Conservation (phyloP, 75 land plant genomes). For the Adiantum capillusveneris region DNA sequence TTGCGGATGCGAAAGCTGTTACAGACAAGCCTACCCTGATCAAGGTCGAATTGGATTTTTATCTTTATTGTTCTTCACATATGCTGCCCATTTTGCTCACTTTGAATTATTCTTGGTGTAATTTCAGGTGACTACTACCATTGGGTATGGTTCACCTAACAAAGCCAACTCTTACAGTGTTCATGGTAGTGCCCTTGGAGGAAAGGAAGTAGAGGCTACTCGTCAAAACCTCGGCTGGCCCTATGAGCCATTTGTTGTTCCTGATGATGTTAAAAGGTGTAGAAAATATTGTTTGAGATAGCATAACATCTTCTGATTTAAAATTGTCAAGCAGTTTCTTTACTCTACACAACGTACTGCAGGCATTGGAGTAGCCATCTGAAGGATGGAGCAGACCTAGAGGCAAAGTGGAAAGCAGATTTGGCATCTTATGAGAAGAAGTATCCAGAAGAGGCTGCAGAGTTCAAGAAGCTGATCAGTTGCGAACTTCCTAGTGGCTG, state of each 20-base stretch:
- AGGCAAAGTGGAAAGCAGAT: slow-evolving; percentile 86
- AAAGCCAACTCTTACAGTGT: slow-evolving; percentile 32
- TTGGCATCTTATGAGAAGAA: slow-evolving; percentile 70
- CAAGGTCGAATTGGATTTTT: slow-evolving; percentile 72
- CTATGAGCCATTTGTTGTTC: slow-evolving; percentile 23
- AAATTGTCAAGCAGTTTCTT: no score
- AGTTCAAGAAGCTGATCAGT: slow-evolving; percentile 47
- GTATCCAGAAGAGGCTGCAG: slow-evolving; percentile 58
- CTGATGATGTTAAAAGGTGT: slow-evolving; percentile 29
- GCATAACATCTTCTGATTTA: no score
- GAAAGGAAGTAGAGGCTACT: slow-evolving; percentile 33
- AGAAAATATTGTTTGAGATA: no score
- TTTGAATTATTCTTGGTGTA: no score
- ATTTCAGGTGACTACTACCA: slow-evolving; percentile 19
- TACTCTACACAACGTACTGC: slow-evolving; percentile 73
- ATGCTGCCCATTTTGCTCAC: no score
- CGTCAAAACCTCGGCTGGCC: slow-evolving; percentile 28
- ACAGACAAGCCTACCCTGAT: slow-evolving; percentile 93
- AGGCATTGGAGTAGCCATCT: slow-evolving; percentile 56
- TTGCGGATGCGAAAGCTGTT: slow-evolving; percentile 63
- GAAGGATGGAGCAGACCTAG: no score
- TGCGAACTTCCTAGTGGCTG: slow-evolving; percentile 65
- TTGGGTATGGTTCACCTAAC: slow-evolving; percentile 37
- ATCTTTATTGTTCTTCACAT: no score
- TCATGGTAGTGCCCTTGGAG: slow-evolving; percentile 30